phyloP scores from a whole-genome alignment of 768 basidiomycete species.

The Auricularia sp. region DNA sequence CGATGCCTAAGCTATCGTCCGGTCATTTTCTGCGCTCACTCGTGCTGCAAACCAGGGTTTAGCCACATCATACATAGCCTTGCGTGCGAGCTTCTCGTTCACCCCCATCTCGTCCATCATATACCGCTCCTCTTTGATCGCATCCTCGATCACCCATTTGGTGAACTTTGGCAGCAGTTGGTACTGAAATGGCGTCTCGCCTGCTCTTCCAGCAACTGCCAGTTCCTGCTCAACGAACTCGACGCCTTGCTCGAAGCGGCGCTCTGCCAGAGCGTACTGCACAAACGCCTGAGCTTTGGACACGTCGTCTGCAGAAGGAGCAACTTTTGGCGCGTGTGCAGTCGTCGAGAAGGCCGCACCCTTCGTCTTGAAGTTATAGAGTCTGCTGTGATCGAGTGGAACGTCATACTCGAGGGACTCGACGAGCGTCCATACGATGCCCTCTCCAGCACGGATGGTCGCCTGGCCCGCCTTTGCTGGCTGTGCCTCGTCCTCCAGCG shows the following conservation, averaged over 20 bases:
- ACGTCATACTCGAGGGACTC: background rate
- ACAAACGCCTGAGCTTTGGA: constrained; percentile 3
- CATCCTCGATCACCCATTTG: constrained; percentile 4
- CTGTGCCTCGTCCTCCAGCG: background rate
- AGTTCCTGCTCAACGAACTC: constrained; percentile 5
- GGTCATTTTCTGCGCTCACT: no score
- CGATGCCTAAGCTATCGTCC: no score
- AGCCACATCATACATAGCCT: background rate
- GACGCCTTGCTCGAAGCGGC: constrained; percentile 6
- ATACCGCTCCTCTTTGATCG: constrained; percentile 2
- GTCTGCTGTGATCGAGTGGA: background rate
- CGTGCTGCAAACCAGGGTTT: background rate
- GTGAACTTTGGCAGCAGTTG: background rate
- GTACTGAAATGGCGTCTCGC: constrained; percentile 1
- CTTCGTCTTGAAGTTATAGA: constrained; percentile 8
- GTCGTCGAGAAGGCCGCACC: constrained; percentile 5
- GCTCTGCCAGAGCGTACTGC: constrained; percentile 6
- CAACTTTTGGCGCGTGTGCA: background rate
- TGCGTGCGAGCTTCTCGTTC: background rate
- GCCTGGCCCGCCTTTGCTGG: background rate
- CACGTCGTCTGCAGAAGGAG: background rate
- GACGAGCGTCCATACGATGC: constrained; percentile 7
- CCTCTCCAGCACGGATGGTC: background rate
- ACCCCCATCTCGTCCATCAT: background rate
- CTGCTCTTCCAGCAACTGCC: background rate